Evolutionary conservation across 1,284 basidiomycete species (phyloP).

Genomic region (Mycena citricolor): DNA sequence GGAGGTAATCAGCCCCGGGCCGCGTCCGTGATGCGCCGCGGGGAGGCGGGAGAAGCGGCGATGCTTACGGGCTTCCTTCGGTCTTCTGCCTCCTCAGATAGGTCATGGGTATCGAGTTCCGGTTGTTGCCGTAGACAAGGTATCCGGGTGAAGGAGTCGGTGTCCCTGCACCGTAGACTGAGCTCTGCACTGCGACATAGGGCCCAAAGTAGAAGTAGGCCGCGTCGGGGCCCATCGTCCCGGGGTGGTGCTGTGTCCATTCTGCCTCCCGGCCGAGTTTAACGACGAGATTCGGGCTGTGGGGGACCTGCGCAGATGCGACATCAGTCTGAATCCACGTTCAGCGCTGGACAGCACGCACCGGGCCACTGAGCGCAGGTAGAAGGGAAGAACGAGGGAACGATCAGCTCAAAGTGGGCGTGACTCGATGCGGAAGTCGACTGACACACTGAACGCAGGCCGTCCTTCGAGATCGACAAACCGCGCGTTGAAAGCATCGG

Average conservation of each 20-base stretch:
- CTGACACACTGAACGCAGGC: slow-evolving; percentile 67
- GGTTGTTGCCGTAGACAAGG: slow-evolving; percentile 66
- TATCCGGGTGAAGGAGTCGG: slow-evolving; percentile 59
- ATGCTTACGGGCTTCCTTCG: slow-evolving; percentile 59
- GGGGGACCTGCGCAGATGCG: slow-evolving; percentile 41
- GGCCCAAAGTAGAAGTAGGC: slow-evolving; percentile 70
- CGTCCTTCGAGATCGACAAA: slow-evolving; percentile 64
- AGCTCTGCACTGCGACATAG: slow-evolving; percentile 7
- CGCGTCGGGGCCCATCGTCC: slow-evolving; percentile 68
- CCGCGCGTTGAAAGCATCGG: slow-evolving; percentile 56
- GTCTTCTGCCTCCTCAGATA: slow-evolving; percentile 55
- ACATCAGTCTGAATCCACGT: no score
- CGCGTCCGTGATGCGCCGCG: neutral
- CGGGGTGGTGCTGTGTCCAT: slow-evolving; percentile 64
- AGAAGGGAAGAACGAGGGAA: no score
- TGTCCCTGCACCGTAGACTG: slow-evolving; percentile 13
- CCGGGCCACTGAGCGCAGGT: no score
- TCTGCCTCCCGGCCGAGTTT: slow-evolving; percentile 58
- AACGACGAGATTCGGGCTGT: slow-evolving; percentile 59
- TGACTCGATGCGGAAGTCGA: no score
- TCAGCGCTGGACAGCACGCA: no score
- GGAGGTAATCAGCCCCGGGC: slow-evolving; percentile 3
- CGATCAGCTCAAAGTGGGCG: no score
- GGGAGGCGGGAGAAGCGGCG: neutral
- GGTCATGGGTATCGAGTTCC: slow-evolving; percentile 52